Conservation (phyloP, 192 early-diverging fungal species). For the Coemansia sp. region DNA sequence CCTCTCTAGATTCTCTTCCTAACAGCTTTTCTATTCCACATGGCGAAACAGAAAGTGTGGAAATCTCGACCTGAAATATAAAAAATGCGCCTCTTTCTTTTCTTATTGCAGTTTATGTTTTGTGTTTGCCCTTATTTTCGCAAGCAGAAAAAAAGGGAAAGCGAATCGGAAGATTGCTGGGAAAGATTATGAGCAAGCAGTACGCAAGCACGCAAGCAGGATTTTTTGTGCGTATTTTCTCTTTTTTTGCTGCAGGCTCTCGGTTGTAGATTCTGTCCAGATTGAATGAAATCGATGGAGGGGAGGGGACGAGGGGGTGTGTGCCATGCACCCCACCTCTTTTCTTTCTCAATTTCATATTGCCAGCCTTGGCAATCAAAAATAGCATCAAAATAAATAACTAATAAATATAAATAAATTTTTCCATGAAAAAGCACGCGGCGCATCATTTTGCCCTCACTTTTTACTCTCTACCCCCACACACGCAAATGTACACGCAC, state of each 20-base stretch:
- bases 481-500: too few species aligned
- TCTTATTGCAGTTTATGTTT: not conserved
- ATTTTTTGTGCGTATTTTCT: not conserved
- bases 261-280: not conserved
- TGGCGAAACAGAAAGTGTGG: conserved; percentile 6
- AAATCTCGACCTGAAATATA: not conserved
- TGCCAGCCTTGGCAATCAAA: not conserved
- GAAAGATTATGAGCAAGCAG: not conserved
- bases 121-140: not conserved
- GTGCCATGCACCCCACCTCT: not conserved
- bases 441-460: too few species aligned
- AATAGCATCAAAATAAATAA: not conserved
- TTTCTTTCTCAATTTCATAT: conserved; percentile 1
- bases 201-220: too few species aligned
- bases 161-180: not conserved
- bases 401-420: too few species aligned
- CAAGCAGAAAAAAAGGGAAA: not conserved
- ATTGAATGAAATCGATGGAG: not conserved
- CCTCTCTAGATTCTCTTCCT: too few species aligned
- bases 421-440: too few species aligned
- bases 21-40: not conserved
- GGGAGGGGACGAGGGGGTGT: not conserved
- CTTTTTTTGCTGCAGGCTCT: not conserved
- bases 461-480: too few species aligned
- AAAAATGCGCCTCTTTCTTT: not conserved